Evolutionary conservation across 176 grass and related monocot species (phyloP).

Genomic region (Calamus simplicifolius): DNA sequence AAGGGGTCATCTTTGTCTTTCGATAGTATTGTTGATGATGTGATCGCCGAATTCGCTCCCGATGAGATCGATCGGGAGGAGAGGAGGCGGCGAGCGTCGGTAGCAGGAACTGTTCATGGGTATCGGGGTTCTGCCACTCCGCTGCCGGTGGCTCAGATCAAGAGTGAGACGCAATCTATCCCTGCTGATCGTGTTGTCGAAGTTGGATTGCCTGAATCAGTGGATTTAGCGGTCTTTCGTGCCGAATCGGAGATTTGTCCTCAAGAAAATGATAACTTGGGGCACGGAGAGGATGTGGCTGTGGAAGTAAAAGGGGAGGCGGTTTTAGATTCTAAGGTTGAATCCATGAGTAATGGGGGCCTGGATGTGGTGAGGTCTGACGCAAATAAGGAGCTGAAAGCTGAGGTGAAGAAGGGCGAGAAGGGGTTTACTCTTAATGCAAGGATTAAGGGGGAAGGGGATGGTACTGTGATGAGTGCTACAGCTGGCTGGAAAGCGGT

Average conservation of each 20-base stretch:
- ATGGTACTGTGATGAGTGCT: constrained; percentile 32
- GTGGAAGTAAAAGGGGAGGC: constrained; percentile 21
- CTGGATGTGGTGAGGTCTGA: constrained; percentile 30
- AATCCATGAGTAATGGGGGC: constrained; percentile 18
- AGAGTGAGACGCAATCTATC: constrained; percentile 12
- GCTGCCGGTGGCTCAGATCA: constrained; percentile 11
- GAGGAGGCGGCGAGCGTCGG: constrained; percentile 39
- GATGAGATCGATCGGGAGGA: constrained; percentile 78
- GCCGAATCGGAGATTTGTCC: constrained; percentile 16
- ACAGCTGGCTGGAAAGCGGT: constrained; percentile 63
- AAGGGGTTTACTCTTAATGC: constrained; percentile 42
- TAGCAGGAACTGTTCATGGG: background rate
- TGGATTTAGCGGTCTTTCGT: background rate
- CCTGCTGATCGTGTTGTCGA: background rate
- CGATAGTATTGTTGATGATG: constrained; percentile 67
- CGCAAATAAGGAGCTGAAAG: constrained; percentile 12
- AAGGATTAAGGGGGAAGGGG: constrained; percentile 45
- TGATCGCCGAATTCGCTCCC: constrained; percentile 73
- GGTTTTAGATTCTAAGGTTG: constrained; percentile 15
- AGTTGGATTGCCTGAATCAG: constrained; percentile 2
- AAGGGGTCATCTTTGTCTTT: constrained; percentile 38
- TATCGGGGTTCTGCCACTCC: background rate
- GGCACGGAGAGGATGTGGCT: constrained; percentile 25
- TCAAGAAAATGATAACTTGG: constrained; percentile 13
- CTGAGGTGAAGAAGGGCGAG: constrained; percentile 42